Percentiles rank a stretch among this genome's conserved stretches.
phyloP scores from a whole-genome alignment of 495 filamentous ascomycete species.

The Jackrogersella minutella region DNA sequence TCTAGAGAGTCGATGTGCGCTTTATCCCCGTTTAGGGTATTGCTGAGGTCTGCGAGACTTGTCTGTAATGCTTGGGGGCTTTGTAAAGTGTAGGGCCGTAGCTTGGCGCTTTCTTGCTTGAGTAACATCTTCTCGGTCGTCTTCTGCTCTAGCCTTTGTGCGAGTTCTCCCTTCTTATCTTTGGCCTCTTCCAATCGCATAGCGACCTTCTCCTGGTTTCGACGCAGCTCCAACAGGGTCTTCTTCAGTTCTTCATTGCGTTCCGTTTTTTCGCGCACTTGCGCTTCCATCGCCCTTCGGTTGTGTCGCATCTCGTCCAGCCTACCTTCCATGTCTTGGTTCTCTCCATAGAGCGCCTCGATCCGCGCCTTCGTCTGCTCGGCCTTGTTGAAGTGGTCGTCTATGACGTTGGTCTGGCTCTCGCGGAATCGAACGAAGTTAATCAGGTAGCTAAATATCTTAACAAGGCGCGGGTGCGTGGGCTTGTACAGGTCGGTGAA shows the following conservation, averaged over 20 bases:
- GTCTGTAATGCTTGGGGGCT: constrained; percentile 82
- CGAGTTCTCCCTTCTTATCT: constrained; percentile 73
- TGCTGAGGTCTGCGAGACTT: constrained; percentile 80
- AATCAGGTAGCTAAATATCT: constrained; percentile 94
- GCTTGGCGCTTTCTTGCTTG: constrained; percentile 82
- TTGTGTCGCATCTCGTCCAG: constrained; percentile 82
- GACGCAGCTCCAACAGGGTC: constrained; percentile 75
- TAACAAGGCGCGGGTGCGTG: constrained; percentile 83
- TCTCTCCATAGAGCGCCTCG: constrained; percentile 83
- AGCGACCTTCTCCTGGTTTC: constrained; percentile 78
- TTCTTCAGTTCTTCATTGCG: constrained; percentile 86
- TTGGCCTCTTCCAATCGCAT: constrained; percentile 79
- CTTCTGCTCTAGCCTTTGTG: constrained; percentile 78
- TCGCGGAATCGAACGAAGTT: constrained; percentile 98
- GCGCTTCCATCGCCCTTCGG: constrained; percentile 76
- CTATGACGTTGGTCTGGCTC: constrained; percentile 82
- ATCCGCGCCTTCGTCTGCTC: constrained; percentile 86
- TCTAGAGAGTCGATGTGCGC: constrained; percentile 86
- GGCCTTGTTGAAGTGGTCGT: constrained; percentile 89
- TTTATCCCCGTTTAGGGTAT: constrained; percentile 77
- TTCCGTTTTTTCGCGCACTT: constrained; percentile 79
- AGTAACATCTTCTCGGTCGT: constrained; percentile 66
- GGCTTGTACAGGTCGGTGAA: constrained; percentile 90
- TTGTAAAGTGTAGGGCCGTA: constrained; percentile 90
- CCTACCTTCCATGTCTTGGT: constrained; percentile 81